Conservation (phyloP, 2,329 filamentous ascomycete species). For the Diplodia corticola region DNA sequence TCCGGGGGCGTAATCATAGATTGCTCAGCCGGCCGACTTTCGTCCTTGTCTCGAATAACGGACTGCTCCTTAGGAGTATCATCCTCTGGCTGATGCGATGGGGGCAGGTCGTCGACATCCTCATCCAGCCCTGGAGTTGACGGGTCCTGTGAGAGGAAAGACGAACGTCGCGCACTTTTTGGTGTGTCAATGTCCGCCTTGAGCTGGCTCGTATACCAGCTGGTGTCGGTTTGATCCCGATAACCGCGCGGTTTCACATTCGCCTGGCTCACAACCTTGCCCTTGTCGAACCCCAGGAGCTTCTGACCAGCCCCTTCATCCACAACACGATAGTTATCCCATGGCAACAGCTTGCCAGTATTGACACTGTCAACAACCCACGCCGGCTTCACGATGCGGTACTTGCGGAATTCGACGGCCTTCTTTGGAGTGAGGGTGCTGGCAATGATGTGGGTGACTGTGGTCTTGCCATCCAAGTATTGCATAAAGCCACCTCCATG, state of each 20-base stretch:
- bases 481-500: slow-evolving; percentile 95
- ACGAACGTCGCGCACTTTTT: slow-evolving; percentile 28
- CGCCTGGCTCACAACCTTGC: slow-evolving; percentile 66
- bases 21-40: slow-evolving; percentile 23
- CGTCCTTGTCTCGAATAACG: slow-evolving; percentile 11
- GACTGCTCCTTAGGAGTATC: neutral
- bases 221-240: slow-evolving; percentile 74
- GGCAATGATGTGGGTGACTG: slow-evolving; percentile 93
- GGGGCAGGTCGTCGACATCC: slow-evolving; percentile 34
- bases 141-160: slow-evolving; percentile 31
- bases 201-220: slow-evolving; percentile 79
- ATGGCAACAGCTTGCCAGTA: slow-evolving; percentile 78
- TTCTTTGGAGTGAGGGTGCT: slow-evolving; percentile 91
- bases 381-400: slow-evolving; percentile 89
- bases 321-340: slow-evolving; percentile 80
- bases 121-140: slow-evolving; percentile 32
- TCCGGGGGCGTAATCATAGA: slow-evolving; percentile 33
- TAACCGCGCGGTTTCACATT: slow-evolving; percentile 66
- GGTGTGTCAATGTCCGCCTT: slow-evolving; percentile 40
- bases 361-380: slow-evolving; percentile 91
- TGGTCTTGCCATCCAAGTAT: slow-evolving; percentile 91
- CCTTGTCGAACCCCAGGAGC: slow-evolving; percentile 64
- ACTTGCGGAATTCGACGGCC: slow-evolving; percentile 79
- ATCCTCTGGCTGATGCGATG: slow-evolving; percentile 36
- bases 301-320: slow-evolving; percentile 84